Evolutionary conservation across 2,329 filamentous ascomycete species (phyloP).

Genomic region (Bipolaris cookei): DNA sequence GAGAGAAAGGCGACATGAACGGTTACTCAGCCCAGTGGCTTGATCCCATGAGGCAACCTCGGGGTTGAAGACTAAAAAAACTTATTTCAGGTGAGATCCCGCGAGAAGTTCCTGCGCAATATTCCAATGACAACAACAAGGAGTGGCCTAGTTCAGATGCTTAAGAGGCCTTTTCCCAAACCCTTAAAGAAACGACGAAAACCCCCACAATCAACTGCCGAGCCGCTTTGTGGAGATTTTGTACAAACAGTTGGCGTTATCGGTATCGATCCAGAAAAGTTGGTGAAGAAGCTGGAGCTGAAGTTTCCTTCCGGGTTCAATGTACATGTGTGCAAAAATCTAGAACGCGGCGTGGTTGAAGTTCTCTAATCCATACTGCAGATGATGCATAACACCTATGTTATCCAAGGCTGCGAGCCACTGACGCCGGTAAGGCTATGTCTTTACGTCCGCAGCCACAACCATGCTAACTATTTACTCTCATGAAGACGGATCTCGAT

Average conservation of each 20-base stretch:
- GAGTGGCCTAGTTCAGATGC: not conserved
- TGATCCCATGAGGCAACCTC: not conserved
- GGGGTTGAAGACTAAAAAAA: not conserved
- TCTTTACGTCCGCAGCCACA: not conserved
- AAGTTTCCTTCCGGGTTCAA: constrained; percentile 3
- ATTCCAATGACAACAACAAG: not conserved
- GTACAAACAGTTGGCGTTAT: not conserved
- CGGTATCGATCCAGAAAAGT: constrained; percentile 7
- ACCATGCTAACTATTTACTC: not conserved
- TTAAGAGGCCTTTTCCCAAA: not conserved
- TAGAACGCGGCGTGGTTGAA: not conserved
- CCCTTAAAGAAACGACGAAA: not conserved
- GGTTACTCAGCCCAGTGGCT: not conserved
- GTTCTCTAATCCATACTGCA: constrained; percentile 4
- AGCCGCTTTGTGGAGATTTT: not conserved
- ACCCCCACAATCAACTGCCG: too few relatives aligned
- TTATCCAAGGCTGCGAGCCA: constrained; percentile 3
- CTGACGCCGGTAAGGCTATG: not conserved
- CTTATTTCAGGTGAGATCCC: not conserved
- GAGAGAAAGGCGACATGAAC: not conserved
- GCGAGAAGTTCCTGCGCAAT: not conserved
- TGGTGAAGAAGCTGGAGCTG: not conserved
- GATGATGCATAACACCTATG: constrained; percentile 16
- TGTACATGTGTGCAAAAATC: not conserved
- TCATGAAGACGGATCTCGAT: not conserved